Conservation (phyloP, 148 eudicot genomes). For the Fagopyrum esculentum region DNA sequence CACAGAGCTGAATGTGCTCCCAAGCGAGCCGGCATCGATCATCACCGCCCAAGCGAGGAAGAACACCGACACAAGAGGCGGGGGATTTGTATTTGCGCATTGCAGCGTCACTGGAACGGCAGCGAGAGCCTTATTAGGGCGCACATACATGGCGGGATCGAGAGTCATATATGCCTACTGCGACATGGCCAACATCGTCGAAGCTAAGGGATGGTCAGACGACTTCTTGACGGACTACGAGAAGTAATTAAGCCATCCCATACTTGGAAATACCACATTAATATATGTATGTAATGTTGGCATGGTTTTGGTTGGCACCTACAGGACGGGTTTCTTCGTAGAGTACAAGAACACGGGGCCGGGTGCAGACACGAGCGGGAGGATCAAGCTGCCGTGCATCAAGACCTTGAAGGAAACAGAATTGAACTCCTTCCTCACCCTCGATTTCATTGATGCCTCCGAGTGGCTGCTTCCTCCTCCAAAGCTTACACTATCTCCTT, state of each 20-base stretch:
- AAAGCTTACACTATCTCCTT: background rate
- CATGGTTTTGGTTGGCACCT: background rate
- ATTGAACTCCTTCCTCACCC: background rate
- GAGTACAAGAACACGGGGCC: slow-evolving; percentile 4
- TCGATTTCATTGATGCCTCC: slow-evolving; percentile 8
- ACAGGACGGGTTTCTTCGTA: slow-evolving; percentile 7
- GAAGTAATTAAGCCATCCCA: slow-evolving; percentile 1
- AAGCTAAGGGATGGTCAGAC: slow-evolving; percentile 9
- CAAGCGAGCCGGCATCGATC: slow-evolving; percentile 4
- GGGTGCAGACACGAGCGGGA: background rate
- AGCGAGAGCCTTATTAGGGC: background rate
- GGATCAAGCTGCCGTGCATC: slow-evolving; percentile 4
- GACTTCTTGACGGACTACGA: slow-evolving; percentile 7
- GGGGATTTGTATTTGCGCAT: slow-evolving; percentile 1
- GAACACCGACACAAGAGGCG: background rate
- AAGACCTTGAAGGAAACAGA: background rate
- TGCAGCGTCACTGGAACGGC: background rate
- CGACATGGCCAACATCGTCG: background rate
- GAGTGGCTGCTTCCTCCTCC: slow-evolving; percentile 13
- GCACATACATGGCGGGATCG: slow-evolving; percentile 2
- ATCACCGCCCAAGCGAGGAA: slow-evolving; percentile 8
- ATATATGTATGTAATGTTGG: too few relatives aligned
- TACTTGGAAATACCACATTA: background rate
- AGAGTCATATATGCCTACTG: slow-evolving; percentile 6
- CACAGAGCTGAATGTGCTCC: background rate